Evolutionary conservation across 2,329 filamentous ascomycete species (phyloP), one percentile per base, ranked within the genome.

Genomic region (Xylaria digitata): DNA sequence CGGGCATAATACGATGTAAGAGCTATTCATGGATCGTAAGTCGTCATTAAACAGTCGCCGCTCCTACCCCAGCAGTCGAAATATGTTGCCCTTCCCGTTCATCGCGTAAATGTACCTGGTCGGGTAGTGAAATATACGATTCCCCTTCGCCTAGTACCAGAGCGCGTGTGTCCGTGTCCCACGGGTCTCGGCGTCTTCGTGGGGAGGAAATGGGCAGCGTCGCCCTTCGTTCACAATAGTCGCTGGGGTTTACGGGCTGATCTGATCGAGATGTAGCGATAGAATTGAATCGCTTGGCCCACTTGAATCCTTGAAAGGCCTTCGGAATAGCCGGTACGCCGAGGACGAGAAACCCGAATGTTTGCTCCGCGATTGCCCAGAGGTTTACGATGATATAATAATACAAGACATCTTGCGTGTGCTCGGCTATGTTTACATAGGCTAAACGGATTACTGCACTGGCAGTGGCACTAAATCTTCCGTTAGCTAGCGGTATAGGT

Each of bases 341-440:
- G 26, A 69, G 57, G 52, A 69, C 61, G 15, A 69, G 63, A 34
- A 61, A 69, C n/a, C 63, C 63, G 8, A 60, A 52, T 19, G 64
- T 64, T 34, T 61, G 54, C 55, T 69, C 67, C 2, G 49, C 34
- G 2, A 64, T 53, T 8, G 53, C 63, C 55, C 55, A 64, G 32
- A 69, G 37, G n/a, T 63, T 66, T 17, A 64, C 46, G 0, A 30
- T 42, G 8, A 56, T 40, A 6, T 52, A 40, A 23, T 66, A 57
- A 34, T 46, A 69, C 30, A 66, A 23, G 8, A 53, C n/a, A 49
- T 69, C 67, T 8, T 13, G 6, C 11, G 55, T 53, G 3, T 13
- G 13, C 2, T 46, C 57, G 2, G 46, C 48, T 9, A 37, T 55
- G 3, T 26, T 15, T 3, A 69, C 55, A 42, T 54, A 64, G 23